Evolutionary conservation across 257 asterid genomes (phyloP).

Genomic region (Solanum piurae): DNA sequence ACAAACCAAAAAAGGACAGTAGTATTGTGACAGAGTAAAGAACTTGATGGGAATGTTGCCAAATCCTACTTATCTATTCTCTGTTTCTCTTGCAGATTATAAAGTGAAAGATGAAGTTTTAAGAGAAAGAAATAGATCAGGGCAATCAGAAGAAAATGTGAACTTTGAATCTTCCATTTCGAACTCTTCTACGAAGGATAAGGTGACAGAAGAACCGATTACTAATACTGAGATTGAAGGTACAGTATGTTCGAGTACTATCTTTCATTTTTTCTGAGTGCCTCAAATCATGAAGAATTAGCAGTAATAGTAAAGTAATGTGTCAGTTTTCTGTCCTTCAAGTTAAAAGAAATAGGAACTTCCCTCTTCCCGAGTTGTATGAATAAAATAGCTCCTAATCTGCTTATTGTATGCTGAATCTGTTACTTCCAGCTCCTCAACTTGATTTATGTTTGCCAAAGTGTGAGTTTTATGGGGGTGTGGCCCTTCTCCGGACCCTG

Average conservation of each 20-base stretch:
- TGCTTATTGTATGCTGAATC: background rate
- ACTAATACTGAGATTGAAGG: conserved; percentile 3
- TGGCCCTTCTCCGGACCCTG: background rate
- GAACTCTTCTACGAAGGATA: background rate
- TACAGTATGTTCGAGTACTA: background rate
- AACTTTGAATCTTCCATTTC: background rate
- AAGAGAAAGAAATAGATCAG: conserved; percentile 1
- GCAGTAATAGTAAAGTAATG: background rate
- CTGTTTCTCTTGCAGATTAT: background rate
- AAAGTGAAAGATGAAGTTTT: conserved; percentile 8
- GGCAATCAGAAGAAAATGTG: background rate
- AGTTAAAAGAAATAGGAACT: background rate
- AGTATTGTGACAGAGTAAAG: background rate
- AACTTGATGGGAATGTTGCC: background rate
- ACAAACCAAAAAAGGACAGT: background rate
- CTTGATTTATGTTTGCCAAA: background rate
- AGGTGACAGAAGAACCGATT: conserved; percentile 1
- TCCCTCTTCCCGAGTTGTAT: background rate
- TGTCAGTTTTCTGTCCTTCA: background rate
- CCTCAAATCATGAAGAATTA: background rate
- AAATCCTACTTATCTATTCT: conserved; percentile 4
- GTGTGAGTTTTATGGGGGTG: background rate
- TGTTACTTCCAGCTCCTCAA: background rate
- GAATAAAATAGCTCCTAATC: background rate
- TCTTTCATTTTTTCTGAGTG: background rate